Base-by-base conservation (phyloP, 2,329 filamentous ascomycete species). In the Fusarium beomiforme region DNA sequence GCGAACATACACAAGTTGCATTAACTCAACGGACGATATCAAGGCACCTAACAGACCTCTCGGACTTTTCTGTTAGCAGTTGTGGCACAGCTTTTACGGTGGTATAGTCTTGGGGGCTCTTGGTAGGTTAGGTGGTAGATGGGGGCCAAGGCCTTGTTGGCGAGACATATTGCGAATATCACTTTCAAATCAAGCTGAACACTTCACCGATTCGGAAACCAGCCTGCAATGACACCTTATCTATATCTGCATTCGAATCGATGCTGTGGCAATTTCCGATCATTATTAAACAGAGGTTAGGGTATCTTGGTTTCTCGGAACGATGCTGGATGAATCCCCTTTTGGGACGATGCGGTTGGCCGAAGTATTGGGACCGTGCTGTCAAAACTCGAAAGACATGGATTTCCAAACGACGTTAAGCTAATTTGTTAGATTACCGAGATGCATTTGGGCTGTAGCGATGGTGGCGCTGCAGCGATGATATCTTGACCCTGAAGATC, bases 71-170 rank as follows among this genome's bases (percentile, higher is more conserved):
- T 67, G 7, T 33, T 36, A 34, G 53, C 29, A 47, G 26, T 47
- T 65, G 67, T 66, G 64, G 64, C 68, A 69, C 68, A 54, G 58
- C 39, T 44, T 50, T 41, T 61, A 21, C 23, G 26, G 37, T 34
- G n/a, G n/a, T 41, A 31, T 44, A 21, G 24, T 47, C 23, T 46
- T 36, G 37, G 23, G n/a, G 26, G 26, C 8, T 29, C 26, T 29
- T 29, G 26, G 26, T 5, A 7, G 6, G 26, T 29, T 29, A 29
- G 26, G 26, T 37, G 29, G 44, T 58, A 33, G 23, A 56, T 67
- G 63, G 63, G 64, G 56, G 50, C 41, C 64, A 19, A 37, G 37
- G 47, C 47, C n/a, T 36, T 51, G 47, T n/a, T 44, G 43, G 42
- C 23, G n/a, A 46, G 41, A 37, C 47, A 24, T 19, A 24, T 23